Conservation (phyloP, 345 rosid species). For the Gossypium thurberi region DNA sequence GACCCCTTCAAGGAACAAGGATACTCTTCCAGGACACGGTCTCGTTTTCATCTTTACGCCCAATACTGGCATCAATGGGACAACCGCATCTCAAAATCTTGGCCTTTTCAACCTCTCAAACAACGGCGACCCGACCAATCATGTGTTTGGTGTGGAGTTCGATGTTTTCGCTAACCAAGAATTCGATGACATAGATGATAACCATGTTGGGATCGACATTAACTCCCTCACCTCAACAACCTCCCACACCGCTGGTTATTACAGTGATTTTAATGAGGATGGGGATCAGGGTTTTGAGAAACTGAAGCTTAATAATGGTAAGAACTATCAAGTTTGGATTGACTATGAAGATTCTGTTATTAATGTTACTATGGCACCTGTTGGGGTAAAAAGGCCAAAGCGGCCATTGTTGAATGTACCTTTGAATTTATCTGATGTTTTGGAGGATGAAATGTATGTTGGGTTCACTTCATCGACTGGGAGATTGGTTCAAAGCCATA, state of each 20-base stretch:
- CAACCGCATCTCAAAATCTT: constrained; percentile 44
- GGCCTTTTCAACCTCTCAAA: constrained; percentile 54
- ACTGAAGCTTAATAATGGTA: constrained; percentile 61
- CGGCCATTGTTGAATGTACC: constrained; percentile 38
- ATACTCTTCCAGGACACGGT: constrained; percentile 57
- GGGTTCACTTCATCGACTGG: constrained; percentile 75
- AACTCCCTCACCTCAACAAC: constrained; percentile 51
- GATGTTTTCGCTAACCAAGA: constrained; percentile 68
- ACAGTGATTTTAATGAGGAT: constrained; percentile 21
- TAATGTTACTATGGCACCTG: constrained; percentile 33
- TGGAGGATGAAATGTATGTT: constrained; percentile 65
- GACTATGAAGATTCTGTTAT: constrained; percentile 49
- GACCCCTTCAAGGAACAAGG: constrained; percentile 36
- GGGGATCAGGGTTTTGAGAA: constrained; percentile 29
- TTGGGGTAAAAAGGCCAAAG: constrained; percentile 33
- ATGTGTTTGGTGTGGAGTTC: constrained; percentile 57
- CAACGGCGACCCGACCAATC: constrained; percentile 34
- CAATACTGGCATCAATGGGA: constrained; percentile 31
- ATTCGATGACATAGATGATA: constrained; percentile 50
- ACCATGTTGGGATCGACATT: constrained; percentile 71
- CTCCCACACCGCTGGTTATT: constrained; percentile 52
- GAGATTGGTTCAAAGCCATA: constrained; percentile 48
- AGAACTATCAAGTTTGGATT: constrained; percentile 82
- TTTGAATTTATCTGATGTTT: constrained; percentile 46
- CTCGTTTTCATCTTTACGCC: constrained; percentile 59